Evolutionary conservation across 73 alveolate genomes (phyloP), one percentile per base, ranked within the genome.

Genomic region (Stentor coeruleus): DNA sequence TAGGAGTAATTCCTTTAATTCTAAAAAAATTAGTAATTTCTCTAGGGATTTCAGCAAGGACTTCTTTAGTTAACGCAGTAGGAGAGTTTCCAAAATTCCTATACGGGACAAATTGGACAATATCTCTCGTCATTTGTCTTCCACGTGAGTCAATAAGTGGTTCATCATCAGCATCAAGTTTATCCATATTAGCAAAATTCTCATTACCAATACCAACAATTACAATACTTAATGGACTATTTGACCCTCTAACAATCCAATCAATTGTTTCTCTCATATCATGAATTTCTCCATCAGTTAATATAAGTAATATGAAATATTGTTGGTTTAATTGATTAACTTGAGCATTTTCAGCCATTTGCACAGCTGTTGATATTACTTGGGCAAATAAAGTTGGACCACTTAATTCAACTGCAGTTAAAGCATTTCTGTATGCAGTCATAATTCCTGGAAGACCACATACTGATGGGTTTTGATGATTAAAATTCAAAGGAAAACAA

Each of bases 31-130:
- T 87, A 38, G 91, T 98, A 40, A 96, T 59, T 84, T 96, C 91
- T 42, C 90, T 85, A 3, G 99, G 99, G 33, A 96, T 82, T 87
- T 96, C 99, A 42, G 89, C 88, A 0, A 95, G 83, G 6, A 93
- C 92, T 89, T 95, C 99, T 84, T 93, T 89, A 33, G 95, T 87
- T 49, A 95, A 88, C 20, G 74, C 91, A 28, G 73, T 83, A 15
- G 93, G 95, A 28, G 85, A 38, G 41, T 87, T 84, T 74, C 84
- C 60, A 85, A 35, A 93, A 31, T 95, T 90, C 59, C 85, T 89
- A 82, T 86, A 94, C 42, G 96, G 97, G 11, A 96, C 99, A 84
- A 96, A 96, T 82, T 96, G 94, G 20, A 96, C 99, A 39, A 95
- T 87, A 86, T 96, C 99, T 73, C 99, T 89, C 49, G 79, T 87